phyloP scores from a whole-genome alignment of 208 protist genomes.

The Naegleria fowleri region DNA sequence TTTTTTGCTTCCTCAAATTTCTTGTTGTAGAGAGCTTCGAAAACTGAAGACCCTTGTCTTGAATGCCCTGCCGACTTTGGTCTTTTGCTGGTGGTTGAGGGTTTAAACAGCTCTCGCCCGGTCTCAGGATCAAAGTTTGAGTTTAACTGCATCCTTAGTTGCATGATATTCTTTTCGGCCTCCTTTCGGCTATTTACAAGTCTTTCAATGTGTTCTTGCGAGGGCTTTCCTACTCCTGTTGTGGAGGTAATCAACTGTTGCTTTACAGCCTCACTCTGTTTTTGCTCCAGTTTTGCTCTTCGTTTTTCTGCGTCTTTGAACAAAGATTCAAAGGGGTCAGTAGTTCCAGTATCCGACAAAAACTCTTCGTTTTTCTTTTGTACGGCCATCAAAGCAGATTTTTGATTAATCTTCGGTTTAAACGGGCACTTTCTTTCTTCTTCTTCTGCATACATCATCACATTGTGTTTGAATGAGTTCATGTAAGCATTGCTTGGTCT shows the following conservation, averaged over 20 bases:
- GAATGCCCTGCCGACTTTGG: not conserved
- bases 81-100: not conserved
- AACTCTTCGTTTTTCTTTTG: not conserved
- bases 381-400: not conserved
- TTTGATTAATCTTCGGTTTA: not conserved
- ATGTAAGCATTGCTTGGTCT: not conserved
- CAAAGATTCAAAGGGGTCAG: not conserved
- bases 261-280: not conserved
- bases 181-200: not conserved
- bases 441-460: not conserved
- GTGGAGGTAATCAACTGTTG: not conserved
- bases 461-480: not conserved
- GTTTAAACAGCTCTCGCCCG: constrained; percentile 17
- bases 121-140: constrained; percentile 7
- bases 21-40: not conserved
- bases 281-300: not conserved
- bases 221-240: not conserved
- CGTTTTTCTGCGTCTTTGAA: constrained; percentile 12
- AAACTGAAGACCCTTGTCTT: not conserved
- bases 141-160: not conserved
- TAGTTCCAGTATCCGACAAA: not conserved
- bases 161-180: not conserved
- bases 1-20: not conserved
- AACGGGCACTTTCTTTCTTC: not conserved
- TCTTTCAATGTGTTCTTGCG: not conserved